Base-by-base conservation (phyloP, 768 basidiomycete species). In the Termitomyces sp. region DNA sequence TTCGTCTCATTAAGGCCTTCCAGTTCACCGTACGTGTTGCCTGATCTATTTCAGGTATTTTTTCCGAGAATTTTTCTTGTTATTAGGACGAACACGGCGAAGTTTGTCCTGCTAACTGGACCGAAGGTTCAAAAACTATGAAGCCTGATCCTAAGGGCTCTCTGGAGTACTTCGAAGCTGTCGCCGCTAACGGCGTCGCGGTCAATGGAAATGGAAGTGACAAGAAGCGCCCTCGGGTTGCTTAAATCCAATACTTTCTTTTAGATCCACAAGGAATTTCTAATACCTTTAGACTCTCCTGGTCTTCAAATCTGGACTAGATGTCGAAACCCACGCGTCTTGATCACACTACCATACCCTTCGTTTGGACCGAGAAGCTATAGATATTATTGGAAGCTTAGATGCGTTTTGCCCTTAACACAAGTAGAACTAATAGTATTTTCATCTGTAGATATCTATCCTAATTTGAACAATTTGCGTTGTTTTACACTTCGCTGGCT, bases 101-200 rank as follows among this genome's bases (percentile, higher is more conserved):
- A 70, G 94, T 94, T 22, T 96, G 94, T 78, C 94, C 94, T 16
- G 88, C 85, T 13, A 92, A 91, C 73, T 96, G 94, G 94, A 85
- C 77, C 16, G 86, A 92, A 66, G 90, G 91, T 36, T 73, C 75
- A 57, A 85, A 85, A 75, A 92, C 92, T 45, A 92, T 93, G 77
- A 92, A 92, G 71, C 77, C 88, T 28, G 85, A 92, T 70, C 88
- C 89, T 8, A 76, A 79, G 54, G 84, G 74, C 26, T 85, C 87
- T 58, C 74, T 89, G 41, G 90, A 92, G 62, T 94, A 92, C 71
- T 94, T 94, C 66, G 66, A 67, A 39, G 62, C 77, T 37, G 63
- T 70, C 34, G 61, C 57, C 10, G 55, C 58, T 7, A 64, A 66
- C 42, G 66, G 63, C 13, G 31, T 64, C 9, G 57, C 47, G 10